Evolutionary conservation across 352 stramenopile species (phyloP), one percentile per base, ranked within the genome.

Genomic region (Globisporangium emineosum): DNA sequence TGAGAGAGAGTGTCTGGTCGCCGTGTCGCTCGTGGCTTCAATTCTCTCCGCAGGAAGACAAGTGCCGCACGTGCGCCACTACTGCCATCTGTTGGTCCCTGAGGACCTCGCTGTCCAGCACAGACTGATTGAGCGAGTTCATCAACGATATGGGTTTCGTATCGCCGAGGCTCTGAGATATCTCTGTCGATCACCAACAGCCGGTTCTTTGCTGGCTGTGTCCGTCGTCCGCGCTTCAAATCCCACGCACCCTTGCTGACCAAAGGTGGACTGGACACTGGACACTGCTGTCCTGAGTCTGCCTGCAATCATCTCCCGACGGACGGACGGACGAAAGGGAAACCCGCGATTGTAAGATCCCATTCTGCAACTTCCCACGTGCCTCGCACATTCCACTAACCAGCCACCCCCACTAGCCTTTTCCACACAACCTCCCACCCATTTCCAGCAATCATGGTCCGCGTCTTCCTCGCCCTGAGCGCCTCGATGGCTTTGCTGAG

Each of bases 381-480:
- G 52, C 51, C 52, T n/a, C 40, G 27, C 37, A 66, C 52, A 35
- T 40, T 56, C 29, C 23, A 37, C 35, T 7, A 21, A 40, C 40
- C 37, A 15, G 15, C 12, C 30, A 35, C 13, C 17, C 5, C 3
- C 56, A 32, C 37, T 9, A 23, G 17, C 40, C 40, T 47, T 47
- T 47, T 29, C 15, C 35, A 47, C 35, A 27, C 21, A 47, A 29
- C 19, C 21, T 27, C 30, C 25, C 40, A 10, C 40, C 6, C 40
- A 47, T 23, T 47, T 47, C 40, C 33, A 45, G 32, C 21, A 57
- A 50, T 30, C 42, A 83, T 81, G 75, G 73, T 81, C 21, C 76
- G 74, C 64, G 60, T 85, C 23, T 77, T 83, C 66, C 65, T 83
- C 30, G 70, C 78, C 3, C 51, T 82, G 55, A 65, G 68, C 37